These are phyloP conservation scores for Discostella stelligera DNA, from an alignment of 352 stramenopile species.

Conservation along the genomic window DNA sequence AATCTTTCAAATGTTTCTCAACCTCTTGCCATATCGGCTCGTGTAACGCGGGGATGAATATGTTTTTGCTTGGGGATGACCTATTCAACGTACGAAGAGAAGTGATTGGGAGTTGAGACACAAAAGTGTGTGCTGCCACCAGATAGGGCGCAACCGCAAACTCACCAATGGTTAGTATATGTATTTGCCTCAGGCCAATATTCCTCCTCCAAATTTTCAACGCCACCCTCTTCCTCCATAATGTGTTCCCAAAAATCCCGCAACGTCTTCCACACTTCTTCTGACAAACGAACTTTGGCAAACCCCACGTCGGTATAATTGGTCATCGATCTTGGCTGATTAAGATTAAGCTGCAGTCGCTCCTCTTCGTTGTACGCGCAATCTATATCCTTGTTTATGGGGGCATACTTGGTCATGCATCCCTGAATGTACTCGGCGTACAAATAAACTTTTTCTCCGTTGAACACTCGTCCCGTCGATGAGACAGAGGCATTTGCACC, in stretches of 20 bases:
- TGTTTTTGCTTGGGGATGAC: constrained; percentile 15
- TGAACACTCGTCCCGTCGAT: constrained; percentile 1
- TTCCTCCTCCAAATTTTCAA: constrained; percentile 20
- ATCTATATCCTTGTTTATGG: neutral
- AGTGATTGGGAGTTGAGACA: neutral
- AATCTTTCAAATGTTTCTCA: constrained; percentile 3
- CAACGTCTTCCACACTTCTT: constrained; percentile 56
- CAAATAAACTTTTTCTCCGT: neutral
- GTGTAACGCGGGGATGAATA: constrained; percentile 5
- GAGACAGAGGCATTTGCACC: constrained; percentile 6
- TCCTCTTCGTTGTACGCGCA: constrained; percentile 51
- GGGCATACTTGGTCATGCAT: constrained; percentile 25
- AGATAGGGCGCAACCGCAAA: neutral
- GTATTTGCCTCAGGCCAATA: constrained; percentile 41
- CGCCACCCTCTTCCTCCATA: constrained; percentile 21
- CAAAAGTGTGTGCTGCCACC: neutral
- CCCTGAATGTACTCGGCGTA: constrained; percentile 30
- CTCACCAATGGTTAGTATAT: constrained; percentile 26
- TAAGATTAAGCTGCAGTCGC: constrained; percentile 51
- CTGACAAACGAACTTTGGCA: constrained; percentile 69
- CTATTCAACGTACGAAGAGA: neutral
- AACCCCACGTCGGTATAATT: constrained; percentile 71
- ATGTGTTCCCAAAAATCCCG: constrained; percentile 69
- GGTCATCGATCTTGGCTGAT: constrained; percentile 63
- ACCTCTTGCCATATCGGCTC: constrained; percentile 29